A percentile compares a stretch with the other conserved stretches of the same genome.
Evolutionary conservation across 257 asterid species (phyloP).

Genomic region (Scutellaria minor): DNA sequence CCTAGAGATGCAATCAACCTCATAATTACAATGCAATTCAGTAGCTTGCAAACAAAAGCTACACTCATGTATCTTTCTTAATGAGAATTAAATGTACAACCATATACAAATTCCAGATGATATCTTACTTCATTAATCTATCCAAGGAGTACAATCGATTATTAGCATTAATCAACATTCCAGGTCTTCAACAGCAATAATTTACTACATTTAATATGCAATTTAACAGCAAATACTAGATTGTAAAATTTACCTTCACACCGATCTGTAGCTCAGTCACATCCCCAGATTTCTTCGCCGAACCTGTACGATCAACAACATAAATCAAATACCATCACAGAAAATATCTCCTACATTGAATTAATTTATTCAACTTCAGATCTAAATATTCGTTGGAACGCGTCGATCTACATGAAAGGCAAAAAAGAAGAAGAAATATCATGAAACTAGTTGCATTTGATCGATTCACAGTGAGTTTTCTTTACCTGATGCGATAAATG

Average conservation of each 20-base stretch:
- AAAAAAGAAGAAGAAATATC: not conserved
- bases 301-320: slow-evolving; percentile 42
- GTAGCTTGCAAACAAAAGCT: too few relatives aligned
- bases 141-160: not conserved
- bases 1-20: slow-evolving; percentile 6
- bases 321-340: not conserved
- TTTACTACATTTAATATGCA: not conserved
- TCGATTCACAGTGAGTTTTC: not conserved
- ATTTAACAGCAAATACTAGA: not conserved
- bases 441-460: slow-evolving; percentile 9
- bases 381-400: not conserved
- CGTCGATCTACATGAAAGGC: not conserved
- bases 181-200: not conserved
- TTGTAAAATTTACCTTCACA: slow-evolving; percentile 65
- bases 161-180: not conserved
- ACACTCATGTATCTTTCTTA: too few relatives aligned
- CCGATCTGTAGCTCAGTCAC: slow-evolving; percentile 95
- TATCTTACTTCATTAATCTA: too few relatives aligned
- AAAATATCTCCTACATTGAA: not conserved
- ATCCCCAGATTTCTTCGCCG: slow-evolving; percentile 83
- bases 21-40: not conserved
- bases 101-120: not conserved
- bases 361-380: slow-evolving; percentile 10
- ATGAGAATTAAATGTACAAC: not conserved
- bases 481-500: slow-evolving; percentile 58